phyloP scores from a whole-genome alignment of 225 moss, liverwort and hornwort genomes.

The Straminergon stramineum region DNA sequence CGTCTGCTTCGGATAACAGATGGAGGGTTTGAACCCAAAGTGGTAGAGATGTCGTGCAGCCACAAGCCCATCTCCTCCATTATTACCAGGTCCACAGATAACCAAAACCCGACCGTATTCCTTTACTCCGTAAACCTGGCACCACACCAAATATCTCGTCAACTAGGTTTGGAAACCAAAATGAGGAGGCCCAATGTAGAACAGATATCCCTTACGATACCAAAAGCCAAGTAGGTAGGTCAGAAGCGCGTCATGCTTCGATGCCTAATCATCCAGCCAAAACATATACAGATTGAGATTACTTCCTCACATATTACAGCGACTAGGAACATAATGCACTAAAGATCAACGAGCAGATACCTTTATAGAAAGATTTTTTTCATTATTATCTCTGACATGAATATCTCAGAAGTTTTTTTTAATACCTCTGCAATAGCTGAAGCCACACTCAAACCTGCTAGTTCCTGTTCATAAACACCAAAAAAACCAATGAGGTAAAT shows the following conservation, averaged over 20 bases:
- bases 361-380: neutral
- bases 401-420: neutral
- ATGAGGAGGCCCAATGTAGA: neutral
- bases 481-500: neutral
- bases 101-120: slow-evolving; percentile 59
- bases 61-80: slow-evolving; percentile 97
- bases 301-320: neutral
- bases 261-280: neutral
- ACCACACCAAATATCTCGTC: slow-evolving; percentile 5
- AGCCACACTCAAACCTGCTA: slow-evolving; percentile 96
- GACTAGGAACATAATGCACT: neutral
- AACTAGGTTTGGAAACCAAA: neutral
- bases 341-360: neutral
- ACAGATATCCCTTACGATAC: neutral
- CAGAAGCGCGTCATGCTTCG: neutral
- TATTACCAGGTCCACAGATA: slow-evolving; percentile 95
- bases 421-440: slow-evolving; percentile 80
- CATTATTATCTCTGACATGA: neutral
- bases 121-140: slow-evolving; percentile 63
- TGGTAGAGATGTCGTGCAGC: slow-evolving; percentile 95
- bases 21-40: slow-evolving; percentile 64
- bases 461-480: slow-evolving; percentile 40
- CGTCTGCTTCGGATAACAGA: slow-evolving; percentile 85
- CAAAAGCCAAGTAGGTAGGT: neutral
- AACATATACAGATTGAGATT: neutral